phyloP scores from a whole-genome alignment of 805 yeast species.

The Millerozyma miso region DNA sequence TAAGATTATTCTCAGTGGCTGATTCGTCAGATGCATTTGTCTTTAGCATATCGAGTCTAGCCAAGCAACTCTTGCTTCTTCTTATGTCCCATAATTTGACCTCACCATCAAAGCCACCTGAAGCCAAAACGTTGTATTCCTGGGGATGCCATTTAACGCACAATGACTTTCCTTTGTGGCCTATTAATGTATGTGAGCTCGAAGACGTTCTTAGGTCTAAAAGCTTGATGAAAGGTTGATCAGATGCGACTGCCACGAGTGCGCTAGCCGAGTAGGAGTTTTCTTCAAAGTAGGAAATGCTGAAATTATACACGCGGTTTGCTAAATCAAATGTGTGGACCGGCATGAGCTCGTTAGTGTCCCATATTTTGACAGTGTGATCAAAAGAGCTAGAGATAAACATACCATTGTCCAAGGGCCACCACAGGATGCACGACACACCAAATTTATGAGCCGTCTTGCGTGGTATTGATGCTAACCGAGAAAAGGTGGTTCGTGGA shows the following conservation, averaged over 20 bases:
- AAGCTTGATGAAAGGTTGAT: slow-evolving; percentile 63
- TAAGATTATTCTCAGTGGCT: slow-evolving; percentile 20
- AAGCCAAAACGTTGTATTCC: slow-evolving; percentile 56
- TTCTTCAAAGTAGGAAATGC: slow-evolving; percentile 34
- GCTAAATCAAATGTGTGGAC: slow-evolving; percentile 65
- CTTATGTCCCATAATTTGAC: slow-evolving; percentile 85
- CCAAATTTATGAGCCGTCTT: slow-evolving; percentile 61
- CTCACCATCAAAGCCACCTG: slow-evolving; percentile 81
- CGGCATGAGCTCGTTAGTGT: slow-evolving; percentile 58
- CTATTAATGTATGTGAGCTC: slow-evolving; percentile 65
- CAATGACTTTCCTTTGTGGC: slow-evolving; percentile 54
- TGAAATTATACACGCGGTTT: slow-evolving; percentile 63
- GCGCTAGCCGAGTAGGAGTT: slow-evolving; percentile 35
- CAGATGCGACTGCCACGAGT: slow-evolving; percentile 66
- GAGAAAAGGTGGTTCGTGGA: slow-evolving; percentile 20
- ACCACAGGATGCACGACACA: slow-evolving; percentile 74
- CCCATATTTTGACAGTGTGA: slow-evolving; percentile 75
- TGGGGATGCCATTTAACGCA: slow-evolving; percentile 75
- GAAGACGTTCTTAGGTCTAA: slow-evolving; percentile 72
- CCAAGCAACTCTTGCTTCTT: slow-evolving; percentile 57
- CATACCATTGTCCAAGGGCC: slow-evolving; percentile 86
- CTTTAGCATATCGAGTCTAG: slow-evolving; percentile 55
- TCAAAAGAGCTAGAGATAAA: slow-evolving; percentile 82
- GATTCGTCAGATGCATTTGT: slow-evolving; percentile 23
- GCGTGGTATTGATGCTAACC: slow-evolving; percentile 33